Base-by-base conservation (phyloP, 1,284 basidiomycete genomes). In the Marasmius fiardii region DNA sequence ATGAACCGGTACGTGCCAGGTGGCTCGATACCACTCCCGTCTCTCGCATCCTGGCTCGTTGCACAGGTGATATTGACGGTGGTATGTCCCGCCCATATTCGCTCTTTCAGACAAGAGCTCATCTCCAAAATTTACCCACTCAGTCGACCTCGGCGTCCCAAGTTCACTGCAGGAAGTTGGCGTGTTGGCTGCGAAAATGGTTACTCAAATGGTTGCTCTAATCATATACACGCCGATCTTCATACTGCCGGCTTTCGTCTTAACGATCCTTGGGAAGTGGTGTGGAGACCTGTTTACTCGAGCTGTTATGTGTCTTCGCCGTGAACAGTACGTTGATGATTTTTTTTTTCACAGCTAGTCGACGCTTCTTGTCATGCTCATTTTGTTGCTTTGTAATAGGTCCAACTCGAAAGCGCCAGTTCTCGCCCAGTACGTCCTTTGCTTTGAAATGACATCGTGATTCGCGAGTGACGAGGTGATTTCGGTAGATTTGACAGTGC, bases 41-140 rank as follows among this genome's bases (percentile, higher is more conserved):
- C 0, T 79, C 82, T n/a, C 74, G 83, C 28, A 77, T 85, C 61
- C 78, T 84, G 57, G 70, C 79, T 45, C 74, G 84, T 37, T 83
- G 83, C 65, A 84, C 83, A 1, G 79, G 81, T 53, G 83, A 85
- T 61, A 82, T 84, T 5, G 66, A 69, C 67, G 74, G 69, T 53
- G 68, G 58, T 57, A 26, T 4, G 50, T 24, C 8, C 20, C 26
- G 70, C 71, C 43, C 41, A 6, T 4, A n/a, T 4, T n/a, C 26
- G 7, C 23, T 14, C 16, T n/a, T 54, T 51, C 39, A 4, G 33
- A 55, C 72, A 24, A 65, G 65, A 1, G 34, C 65, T n/a, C 56
- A 34, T n/a, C n/a, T n/a, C n/a, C n/a, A n/a, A n/a, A n/a, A n/a
- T n/a, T n/a, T 20, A 7, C 1, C 43, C 4, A n/a, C 34, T 12